phyloP scores from a whole-genome alignment of 805 yeast species.

The Sugiyamaella lignohabitans region DNA sequence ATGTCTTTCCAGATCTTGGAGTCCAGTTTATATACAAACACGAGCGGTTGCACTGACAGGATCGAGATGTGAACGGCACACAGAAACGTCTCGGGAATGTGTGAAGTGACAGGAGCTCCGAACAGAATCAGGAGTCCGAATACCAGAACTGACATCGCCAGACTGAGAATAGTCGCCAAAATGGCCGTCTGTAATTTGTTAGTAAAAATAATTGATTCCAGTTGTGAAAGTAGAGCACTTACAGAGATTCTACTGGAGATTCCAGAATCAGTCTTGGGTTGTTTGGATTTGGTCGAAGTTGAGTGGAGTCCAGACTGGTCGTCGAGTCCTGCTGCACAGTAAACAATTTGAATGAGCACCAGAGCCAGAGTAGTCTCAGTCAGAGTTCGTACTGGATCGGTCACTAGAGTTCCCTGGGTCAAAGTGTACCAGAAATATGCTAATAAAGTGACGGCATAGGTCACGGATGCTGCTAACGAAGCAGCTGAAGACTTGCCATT shows the following conservation, averaged over 20 bases:
- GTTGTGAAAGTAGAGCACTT: too few relatives aligned
- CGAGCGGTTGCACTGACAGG: conserved; percentile 57
- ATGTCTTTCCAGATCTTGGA: conserved; percentile 39
- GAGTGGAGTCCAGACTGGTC: too few relatives aligned
- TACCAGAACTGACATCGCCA: conserved; percentile 27
- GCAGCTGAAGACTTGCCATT: not conserved
- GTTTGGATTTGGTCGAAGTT: too few relatives aligned
- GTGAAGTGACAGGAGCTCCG: conserved; percentile 72
- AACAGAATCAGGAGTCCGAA: conserved; percentile 45
- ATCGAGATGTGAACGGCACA: conserved; percentile 57
- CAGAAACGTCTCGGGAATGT: conserved; percentile 48
- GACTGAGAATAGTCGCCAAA: conserved; percentile 27
- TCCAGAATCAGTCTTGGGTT: too few relatives aligned
- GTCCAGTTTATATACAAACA: conserved; percentile 48
- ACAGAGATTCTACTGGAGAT: too few relatives aligned
- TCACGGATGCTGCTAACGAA: not conserved
- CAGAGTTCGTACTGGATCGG: conserved; percentile 18
- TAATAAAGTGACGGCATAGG: conserved; percentile 9
- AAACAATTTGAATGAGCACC: conserved; percentile 19
- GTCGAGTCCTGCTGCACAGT: conserved; percentile 21
- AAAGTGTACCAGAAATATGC: conserved; percentile 11
- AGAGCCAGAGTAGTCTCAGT: conserved; percentile 16
- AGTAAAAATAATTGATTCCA: too few relatives aligned
- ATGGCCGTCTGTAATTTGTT: conserved; percentile 20
- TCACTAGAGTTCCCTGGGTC: conserved; percentile 9